Evolutionary conservation across 306 rosid genomes (phyloP), one percentile per base, ranked within the genome.

Genomic region (Potentilla sterilis): DNA sequence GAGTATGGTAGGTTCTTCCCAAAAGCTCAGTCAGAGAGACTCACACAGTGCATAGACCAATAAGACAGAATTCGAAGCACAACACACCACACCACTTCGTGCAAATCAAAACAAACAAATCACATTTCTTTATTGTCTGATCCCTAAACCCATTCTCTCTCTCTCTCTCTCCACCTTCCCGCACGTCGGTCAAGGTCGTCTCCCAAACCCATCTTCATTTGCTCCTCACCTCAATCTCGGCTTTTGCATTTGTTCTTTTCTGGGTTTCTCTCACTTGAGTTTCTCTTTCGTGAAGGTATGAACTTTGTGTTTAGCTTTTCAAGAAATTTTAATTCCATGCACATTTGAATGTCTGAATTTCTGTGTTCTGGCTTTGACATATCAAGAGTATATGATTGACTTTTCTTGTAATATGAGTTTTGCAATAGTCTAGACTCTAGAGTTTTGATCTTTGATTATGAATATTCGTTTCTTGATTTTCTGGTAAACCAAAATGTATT

Each of bases 171-270:
- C 46, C 10, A 9, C 74, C 18, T 42, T 64, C 51, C 22, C 70
- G 8, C 75, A 78, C 77, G 83, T 70, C 70, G 82, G 80, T 78
- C 19, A 57, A 57, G 15, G 57, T 73, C 67, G 42, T 63, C 16
- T 78, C 57, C 34, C 55, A 24, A 62, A 47, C 74, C 22, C 74
- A 16, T 69, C 64, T 61, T 71, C 72, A 48, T 77, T 16, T 42
- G 61, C 44, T 40, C 19, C 43, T 22, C 38, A 7, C 15, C 40
- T 40, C 10, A 37, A 44, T 73, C n/a, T 22, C 8, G 35, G 5
- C 58, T 13, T 22, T 52, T 35, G 42, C 12, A 28, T 52, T 43
- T 32, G 12, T 40, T 62, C 3, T 73, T 44, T 70, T 65, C 67
- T 74, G 59, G 75, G 52, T 67, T 66, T 69, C 14, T 69, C 14